These are phyloP conservation scores for Geranium brycei DNA, from an alignment of 345 rosid species.

Conservation along the genomic window DNA sequence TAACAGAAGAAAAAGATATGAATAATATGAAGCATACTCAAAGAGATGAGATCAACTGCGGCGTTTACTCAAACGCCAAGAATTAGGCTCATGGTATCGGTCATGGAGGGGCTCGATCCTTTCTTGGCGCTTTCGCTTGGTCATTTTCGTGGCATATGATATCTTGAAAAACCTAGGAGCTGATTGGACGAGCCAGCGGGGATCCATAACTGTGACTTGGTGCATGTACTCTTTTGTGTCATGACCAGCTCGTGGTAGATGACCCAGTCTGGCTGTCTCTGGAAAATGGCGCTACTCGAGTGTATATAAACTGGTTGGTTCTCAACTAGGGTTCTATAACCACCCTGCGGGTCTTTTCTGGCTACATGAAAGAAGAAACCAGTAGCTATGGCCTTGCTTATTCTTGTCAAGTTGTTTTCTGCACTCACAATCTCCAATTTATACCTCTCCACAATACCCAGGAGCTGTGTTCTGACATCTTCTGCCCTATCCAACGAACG, in stretches of 20 bases:
- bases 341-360: slow-evolving; percentile 82
- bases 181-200: slow-evolving; percentile 82
- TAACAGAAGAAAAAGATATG: no score
- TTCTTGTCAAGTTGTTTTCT: slow-evolving; percentile 62
- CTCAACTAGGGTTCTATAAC: slow-evolving; percentile 70
- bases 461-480: slow-evolving; percentile 82
- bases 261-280: slow-evolving; percentile 94
- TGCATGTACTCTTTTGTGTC: slow-evolving; percentile 89
- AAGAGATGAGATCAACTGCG: slow-evolving; percentile 36
- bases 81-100: slow-evolving; percentile 79
- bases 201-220: slow-evolving; percentile 75
- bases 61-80: slow-evolving; percentile 78
- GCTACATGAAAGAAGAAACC: slow-evolving; percentile 85
- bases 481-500: slow-evolving; percentile 72
- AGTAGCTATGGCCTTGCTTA: slow-evolving; percentile 75
- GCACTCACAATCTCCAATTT: slow-evolving; percentile 70
- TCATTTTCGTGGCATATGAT: slow-evolving; percentile 72
- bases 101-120: slow-evolving; percentile 79
- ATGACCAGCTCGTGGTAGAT: slow-evolving; percentile 85
- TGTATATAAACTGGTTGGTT: slow-evolving; percentile 83
- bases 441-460: slow-evolving; percentile 85
- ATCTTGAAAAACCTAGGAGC: slow-evolving; percentile 89
- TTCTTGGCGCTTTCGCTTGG: slow-evolving; percentile 85
- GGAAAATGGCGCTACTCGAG: slow-evolving; percentile 83
- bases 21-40: no score